These are phyloP conservation scores for Cercospora beticola DNA, from an alignment of 2,329 filamentous ascomycete species.

Conservation along the genomic window DNA sequence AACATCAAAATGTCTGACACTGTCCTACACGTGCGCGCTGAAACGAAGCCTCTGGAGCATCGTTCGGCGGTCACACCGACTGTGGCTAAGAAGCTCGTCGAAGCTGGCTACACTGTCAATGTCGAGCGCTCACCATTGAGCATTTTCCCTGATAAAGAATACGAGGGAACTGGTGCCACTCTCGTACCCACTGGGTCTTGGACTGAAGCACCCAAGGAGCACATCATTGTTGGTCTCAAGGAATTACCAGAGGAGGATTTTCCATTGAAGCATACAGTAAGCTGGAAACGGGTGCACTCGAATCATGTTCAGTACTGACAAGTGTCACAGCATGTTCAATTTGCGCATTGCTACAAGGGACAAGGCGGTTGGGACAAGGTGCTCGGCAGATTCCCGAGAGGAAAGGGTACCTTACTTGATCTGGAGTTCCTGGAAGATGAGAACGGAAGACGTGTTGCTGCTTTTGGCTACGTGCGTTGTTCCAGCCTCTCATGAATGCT, in stretches of 20 bases:
- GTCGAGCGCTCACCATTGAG: constrained; percentile 42
- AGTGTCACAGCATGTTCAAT: constrained; percentile 38
- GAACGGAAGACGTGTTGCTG: constrained; percentile 67
- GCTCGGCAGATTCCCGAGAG: constrained; percentile 74
- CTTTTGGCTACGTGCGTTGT: constrained; percentile 57
- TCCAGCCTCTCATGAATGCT: too few relatives aligned
- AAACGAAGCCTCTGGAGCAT: constrained; percentile 43
- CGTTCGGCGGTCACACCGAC: constrained; percentile 41
- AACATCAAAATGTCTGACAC: constrained; percentile 30
- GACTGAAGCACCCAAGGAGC: constrained; percentile 43
- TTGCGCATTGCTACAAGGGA: constrained; percentile 43
- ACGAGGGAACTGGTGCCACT: constrained; percentile 42
- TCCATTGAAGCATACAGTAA: constrained; percentile 65
- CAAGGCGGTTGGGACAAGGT: constrained; percentile 78
- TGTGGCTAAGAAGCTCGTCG: constrained; percentile 44
- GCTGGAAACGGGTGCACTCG: background rate
- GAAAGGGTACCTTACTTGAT: constrained; percentile 75
- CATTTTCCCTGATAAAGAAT: constrained; percentile 44
- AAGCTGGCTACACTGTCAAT: constrained; percentile 43
- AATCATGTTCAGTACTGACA: constrained; percentile 4
- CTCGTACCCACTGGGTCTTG: constrained; percentile 44
- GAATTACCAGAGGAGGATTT: constrained; percentile 56
- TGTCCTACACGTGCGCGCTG: constrained; percentile 36
- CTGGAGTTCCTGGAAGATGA: constrained; percentile 81
- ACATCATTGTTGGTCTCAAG: constrained; percentile 43